phyloP scores from a whole-genome alignment of 2,329 filamentous ascomycete species.

The Aureobasidium zeae region DNA sequence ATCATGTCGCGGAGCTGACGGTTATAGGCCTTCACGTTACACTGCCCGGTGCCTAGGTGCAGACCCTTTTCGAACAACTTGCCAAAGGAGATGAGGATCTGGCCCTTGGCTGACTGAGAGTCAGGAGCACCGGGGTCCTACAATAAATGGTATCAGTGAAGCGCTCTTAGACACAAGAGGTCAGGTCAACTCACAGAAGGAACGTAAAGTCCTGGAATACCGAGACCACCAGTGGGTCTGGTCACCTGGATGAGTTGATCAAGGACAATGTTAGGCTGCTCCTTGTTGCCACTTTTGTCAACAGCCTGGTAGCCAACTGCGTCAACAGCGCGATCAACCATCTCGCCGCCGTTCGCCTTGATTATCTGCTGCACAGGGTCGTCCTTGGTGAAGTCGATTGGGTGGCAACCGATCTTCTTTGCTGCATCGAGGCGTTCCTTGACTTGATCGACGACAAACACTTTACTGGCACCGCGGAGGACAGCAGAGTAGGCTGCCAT shows the following conservation, averaged over 20 bases:
- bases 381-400: slow-evolving; percentile 52
- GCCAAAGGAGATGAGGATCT: slow-evolving; percentile 55
- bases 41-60: slow-evolving; percentile 52
- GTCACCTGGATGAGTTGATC: slow-evolving; percentile 57
- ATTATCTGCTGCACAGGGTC: slow-evolving; percentile 55
- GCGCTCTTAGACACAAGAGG: neutral
- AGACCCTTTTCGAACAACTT: slow-evolving; percentile 61
- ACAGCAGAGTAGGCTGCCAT: slow-evolving; percentile 57
- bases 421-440: slow-evolving; percentile 50
- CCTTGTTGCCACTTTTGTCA: slow-evolving; percentile 45
- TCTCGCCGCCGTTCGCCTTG: slow-evolving; percentile 43
- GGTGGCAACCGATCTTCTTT: slow-evolving; percentile 52
- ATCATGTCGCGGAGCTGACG: slow-evolving; percentile 57
- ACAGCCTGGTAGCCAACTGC: slow-evolving; percentile 59
- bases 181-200: slow-evolving; percentile 16
- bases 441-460: slow-evolving; percentile 56
- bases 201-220: slow-evolving; percentile 49
- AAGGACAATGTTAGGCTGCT: slow-evolving; percentile 54
- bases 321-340: slow-evolving; percentile 57
- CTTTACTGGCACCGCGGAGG: slow-evolving; percentile 50
- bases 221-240: slow-evolving; percentile 51
- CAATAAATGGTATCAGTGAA: neutral
- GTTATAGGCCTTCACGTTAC: slow-evolving; percentile 61
- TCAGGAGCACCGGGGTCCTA: slow-evolving; percentile 54
- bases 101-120: slow-evolving; percentile 50